phyloP scores from a whole-genome alignment of 73 alveolate genomes.

The Paramecium primaurelia region DNA sequence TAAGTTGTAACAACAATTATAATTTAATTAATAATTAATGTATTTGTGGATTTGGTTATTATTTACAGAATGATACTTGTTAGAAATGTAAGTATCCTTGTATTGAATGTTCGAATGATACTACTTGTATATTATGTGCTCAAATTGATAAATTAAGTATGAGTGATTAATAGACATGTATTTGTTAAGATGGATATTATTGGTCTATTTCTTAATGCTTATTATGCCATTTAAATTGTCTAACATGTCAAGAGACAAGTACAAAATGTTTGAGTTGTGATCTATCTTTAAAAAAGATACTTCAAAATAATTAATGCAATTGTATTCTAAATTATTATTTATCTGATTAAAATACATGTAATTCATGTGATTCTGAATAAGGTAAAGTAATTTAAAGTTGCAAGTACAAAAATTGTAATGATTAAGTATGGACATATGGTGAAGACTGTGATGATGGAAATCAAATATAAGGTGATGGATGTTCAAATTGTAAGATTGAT shows the following conservation, averaged over 20 bases:
- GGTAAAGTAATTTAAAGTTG: not conserved
- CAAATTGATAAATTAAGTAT: not conserved
- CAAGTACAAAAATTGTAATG: not conserved
- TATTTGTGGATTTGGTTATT: not conserved
- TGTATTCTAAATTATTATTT: not conserved
- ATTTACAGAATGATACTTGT: not conserved
- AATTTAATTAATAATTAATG: not conserved
- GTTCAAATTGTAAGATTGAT: not conserved
- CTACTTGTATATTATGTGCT: not conserved
- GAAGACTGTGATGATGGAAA: not conserved
- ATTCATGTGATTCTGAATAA: not conserved
- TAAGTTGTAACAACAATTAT: not conserved
- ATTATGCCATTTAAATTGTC: not conserved
- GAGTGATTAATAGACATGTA: not conserved
- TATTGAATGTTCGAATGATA: not conserved
- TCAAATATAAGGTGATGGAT: not conserved
- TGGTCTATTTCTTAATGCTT: not conserved
- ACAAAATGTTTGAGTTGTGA: not conserved
- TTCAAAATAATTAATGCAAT: not conserved
- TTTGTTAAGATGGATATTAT: not conserved
- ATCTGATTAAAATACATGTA: not conserved
- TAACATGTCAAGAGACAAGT: not conserved
- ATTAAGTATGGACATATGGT: not conserved
- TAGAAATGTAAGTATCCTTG: not conserved
- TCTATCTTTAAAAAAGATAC: not conserved